Conservation (phyloP, 2,329 filamentous ascomycete species). For the Ophiocordyceps robertsii region DNA sequence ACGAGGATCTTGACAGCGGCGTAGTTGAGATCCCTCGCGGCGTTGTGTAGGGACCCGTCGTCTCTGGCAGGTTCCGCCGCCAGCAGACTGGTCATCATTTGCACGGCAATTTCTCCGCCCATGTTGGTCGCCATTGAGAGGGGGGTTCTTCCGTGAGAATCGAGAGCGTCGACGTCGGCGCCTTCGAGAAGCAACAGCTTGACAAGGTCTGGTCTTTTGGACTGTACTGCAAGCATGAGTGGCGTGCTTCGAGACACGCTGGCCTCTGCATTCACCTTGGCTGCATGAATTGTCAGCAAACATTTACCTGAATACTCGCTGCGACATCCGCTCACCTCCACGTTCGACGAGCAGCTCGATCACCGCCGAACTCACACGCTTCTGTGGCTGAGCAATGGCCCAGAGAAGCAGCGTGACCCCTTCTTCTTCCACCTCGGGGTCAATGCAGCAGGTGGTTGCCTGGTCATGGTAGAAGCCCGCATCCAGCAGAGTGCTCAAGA, state of each 20-base stretch:
- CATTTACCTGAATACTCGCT: neutral
- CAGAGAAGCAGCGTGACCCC: conserved; percentile 43
- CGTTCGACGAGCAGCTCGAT: conserved; percentile 41
- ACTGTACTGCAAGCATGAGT: conserved; percentile 44
- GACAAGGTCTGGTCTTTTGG: conserved; percentile 42
- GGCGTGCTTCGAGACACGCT: conserved; percentile 39
- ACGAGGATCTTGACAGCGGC: conserved; percentile 42
- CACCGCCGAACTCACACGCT: conserved; percentile 43
- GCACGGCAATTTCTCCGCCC: conserved; percentile 36
- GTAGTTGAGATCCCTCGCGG: conserved; percentile 44
- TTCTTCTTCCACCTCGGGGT: conserved; percentile 35
- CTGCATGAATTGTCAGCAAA: conserved; percentile 15
- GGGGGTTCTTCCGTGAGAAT: conserved; percentile 43
- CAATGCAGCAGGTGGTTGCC: conserved; percentile 25
- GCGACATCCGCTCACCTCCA: conserved; percentile 17
- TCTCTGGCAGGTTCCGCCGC: conserved; percentile 42
- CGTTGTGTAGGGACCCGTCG: conserved; percentile 55
- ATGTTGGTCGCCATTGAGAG: conserved; percentile 45
- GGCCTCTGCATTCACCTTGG: conserved; percentile 44
- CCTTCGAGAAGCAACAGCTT: conserved; percentile 41
- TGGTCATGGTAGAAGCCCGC: conserved; percentile 49
- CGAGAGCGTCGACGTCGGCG: conserved; percentile 44
- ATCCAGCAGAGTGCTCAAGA: conserved; percentile 40
- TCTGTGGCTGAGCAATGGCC: conserved; percentile 49
- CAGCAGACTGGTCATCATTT: conserved; percentile 41